Evolutionary conservation across 441 rosid genomes (phyloP), one percentile per base, ranked within the genome.

Genomic region (Erysimum cheiri): DNA sequence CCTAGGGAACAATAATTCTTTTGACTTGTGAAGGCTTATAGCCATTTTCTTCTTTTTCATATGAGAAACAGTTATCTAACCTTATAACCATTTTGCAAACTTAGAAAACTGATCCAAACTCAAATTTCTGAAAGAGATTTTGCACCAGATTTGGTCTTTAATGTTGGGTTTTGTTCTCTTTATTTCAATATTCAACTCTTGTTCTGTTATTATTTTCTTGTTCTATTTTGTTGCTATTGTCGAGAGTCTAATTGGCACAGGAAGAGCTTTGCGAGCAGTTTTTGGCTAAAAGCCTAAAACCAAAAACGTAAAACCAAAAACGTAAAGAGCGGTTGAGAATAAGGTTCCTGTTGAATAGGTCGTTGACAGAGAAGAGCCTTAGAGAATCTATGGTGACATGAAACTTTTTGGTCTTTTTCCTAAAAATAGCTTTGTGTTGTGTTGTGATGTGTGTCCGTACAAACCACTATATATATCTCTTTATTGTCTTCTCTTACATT

Each of bases 351-450:
- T 3, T 24, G 36, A 32, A 41, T 26, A 35, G 50, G 33, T 8
- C 22, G 36, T 41, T 67, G 33, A 59, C 77, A 73, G 56, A 68
- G 69, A 68, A 60, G 65, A 61, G 52, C 64, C 70, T 68, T 28
- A 50, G 22, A 73, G 26, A 59, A 41, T 41, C 37, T 53, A 33
- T 33, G 68, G 60, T 73, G 77, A 59, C 61, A 50, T 50, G 61
- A 61, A 22, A 22, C 6, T 48, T 32, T 65, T 73, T 60, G 31
- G 73, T 24, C 47, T 14, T 58, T 74, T 40, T n/a, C 72, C 64
- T 67, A 55, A 74, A 67, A 67, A n/a, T 67, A 67, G 72, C 40
- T 49, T 47, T 57, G 46, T 57, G 31, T 58, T 59, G 64, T 32
- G 13, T 36, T 36, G 40, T 48, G 12, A 17, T 46, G 33, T 31